These are phyloP conservation scores for Paxillus ammoniavirescens DNA, from an alignment of 768 basidiomycete species.

Conservation along the genomic window DNA sequence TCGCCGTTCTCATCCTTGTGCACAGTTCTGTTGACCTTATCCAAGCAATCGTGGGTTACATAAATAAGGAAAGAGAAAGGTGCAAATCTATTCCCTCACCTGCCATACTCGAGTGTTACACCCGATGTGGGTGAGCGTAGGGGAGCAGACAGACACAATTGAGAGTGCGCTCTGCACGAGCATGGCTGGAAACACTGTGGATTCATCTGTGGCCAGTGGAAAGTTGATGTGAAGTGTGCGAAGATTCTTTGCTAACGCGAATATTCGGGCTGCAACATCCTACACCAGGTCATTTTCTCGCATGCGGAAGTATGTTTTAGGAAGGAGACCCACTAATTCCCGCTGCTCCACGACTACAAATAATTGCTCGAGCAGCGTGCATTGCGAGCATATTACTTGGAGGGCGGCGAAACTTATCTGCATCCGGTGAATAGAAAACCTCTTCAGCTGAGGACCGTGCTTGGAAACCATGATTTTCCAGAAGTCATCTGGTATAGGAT, in stretches of 20 bases:
- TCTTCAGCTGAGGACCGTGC: slow-evolving; percentile 51
- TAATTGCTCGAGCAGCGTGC: slow-evolving; percentile 55
- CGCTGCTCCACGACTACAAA: slow-evolving; percentile 55
- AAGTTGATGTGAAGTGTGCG: slow-evolving; percentile 63
- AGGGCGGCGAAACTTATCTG: slow-evolving; percentile 50
- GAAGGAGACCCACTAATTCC: slow-evolving; percentile 39
- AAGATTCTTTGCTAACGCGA: slow-evolving; percentile 47
- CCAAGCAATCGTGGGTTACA: neutral
- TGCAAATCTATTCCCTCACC: slow-evolving; percentile 34
- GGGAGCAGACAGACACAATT: slow-evolving; percentile 49
- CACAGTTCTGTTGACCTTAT: slow-evolving; percentile 48
- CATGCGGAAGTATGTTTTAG: neutral
- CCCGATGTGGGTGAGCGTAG: slow-evolving; percentile 60
- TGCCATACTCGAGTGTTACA: slow-evolving; percentile 71
- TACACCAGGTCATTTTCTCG: slow-evolving; percentile 1
- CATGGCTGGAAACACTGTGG: slow-evolving; percentile 10
- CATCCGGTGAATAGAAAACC: slow-evolving; percentile 67
- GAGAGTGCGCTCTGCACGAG: slow-evolving; percentile 37
- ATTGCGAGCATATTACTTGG: slow-evolving; percentile 51
- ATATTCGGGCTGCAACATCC: slow-evolving; percentile 25
- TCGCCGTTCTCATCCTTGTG: slow-evolving; percentile 37
- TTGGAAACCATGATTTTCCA: slow-evolving; percentile 47
- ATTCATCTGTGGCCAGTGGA: slow-evolving; percentile 26
- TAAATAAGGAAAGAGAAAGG: neutral
- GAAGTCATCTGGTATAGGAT: slow-evolving; percentile 44